Evolutionary conservation across 1,284 basidiomycete genomes (phyloP).

Genomic region (Chondrostereum purpureum): DNA sequence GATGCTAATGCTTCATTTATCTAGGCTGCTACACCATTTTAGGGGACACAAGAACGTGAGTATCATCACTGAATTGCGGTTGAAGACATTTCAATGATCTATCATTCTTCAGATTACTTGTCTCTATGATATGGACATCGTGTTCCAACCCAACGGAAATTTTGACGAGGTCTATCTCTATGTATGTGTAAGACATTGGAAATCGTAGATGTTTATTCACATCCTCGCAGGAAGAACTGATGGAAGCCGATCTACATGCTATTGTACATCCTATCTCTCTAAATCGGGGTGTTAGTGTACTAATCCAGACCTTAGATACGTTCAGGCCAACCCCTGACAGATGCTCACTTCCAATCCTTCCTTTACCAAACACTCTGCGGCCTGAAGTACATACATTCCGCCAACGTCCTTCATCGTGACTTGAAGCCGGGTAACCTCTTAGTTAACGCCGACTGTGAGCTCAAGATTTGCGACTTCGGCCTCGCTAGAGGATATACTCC

Average conservation of each 20-base stretch:
- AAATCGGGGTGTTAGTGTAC: background rate
- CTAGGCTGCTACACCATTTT: conserved; percentile 88
- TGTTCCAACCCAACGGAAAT: conserved; percentile 80
- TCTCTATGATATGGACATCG: conserved; percentile 95
- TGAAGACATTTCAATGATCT: conserved; percentile 8
- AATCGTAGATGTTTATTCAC: background rate
- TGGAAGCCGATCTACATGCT: conserved; percentile 99
- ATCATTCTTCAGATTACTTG: conserved; percentile 65
- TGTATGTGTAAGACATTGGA: conserved; percentile 37
- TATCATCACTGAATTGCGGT: conserved; percentile 7
- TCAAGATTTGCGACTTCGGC: conserved; percentile 99
- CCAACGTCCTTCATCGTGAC: conserved; percentile 96
- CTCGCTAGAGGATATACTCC: conserved; percentile 92
- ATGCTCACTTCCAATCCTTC: conserved; percentile 98
- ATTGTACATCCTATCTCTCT: conserved; percentile 56
- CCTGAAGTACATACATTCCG: conserved; percentile 98
- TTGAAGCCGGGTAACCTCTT: conserved; percentile 95
- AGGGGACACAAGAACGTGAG: conserved; percentile 92
- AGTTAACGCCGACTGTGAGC: conserved; percentile 97
- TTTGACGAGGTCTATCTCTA: conserved; percentile 97
- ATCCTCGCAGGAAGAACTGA: conserved; percentile 77
- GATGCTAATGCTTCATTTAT: conserved; percentile 12
- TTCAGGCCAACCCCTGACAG: conserved; percentile 94
- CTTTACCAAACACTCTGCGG: conserved; percentile 98
- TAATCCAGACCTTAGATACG: conserved; percentile 61